These are phyloP conservation scores for Trichophyton equinum DNA, from an alignment of 2,329 filamentous ascomycete species.

Conservation along the genomic window DNA sequence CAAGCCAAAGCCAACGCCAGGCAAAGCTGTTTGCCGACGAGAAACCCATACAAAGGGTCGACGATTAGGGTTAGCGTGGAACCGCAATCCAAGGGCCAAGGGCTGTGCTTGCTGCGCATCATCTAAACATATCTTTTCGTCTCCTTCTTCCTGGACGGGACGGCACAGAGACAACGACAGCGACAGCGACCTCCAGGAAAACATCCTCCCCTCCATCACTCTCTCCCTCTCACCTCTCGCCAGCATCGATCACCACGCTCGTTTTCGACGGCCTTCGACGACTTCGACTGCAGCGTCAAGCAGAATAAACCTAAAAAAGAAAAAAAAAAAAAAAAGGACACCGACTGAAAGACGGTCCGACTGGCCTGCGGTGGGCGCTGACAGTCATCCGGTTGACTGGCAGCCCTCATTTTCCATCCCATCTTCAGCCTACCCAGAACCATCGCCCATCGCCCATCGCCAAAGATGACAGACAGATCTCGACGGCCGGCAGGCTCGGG, in stretches of 20 bases:
- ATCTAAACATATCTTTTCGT: constrained; percentile 22
- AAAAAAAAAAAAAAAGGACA: too few relatives aligned
- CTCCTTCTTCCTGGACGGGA: constrained; percentile 10
- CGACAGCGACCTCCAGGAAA: too few relatives aligned
- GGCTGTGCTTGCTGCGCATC: constrained; percentile 6
- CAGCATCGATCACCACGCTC: constrained; percentile 10
- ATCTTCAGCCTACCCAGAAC: background rate
- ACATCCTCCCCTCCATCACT: too few relatives aligned
- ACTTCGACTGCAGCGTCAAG: constrained; percentile 11
- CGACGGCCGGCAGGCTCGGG: background rate
- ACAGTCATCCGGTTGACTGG: constrained; percentile 11
- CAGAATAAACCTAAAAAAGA: too few relatives aligned
- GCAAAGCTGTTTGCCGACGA: too few relatives aligned
- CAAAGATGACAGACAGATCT: constrained; percentile 3
- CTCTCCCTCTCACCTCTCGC: too few relatives aligned
- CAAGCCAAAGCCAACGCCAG: too few relatives aligned
- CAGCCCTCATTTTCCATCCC: constrained; percentile 4
- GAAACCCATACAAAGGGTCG: background rate
- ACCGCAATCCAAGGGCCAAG: constrained; percentile 2
- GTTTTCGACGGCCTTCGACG: background rate
- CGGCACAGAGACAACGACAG: background rate
- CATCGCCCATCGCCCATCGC: too few relatives aligned
- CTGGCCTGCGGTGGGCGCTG: constrained; percentile 9
- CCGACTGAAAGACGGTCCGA: too few relatives aligned
- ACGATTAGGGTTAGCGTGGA: background rate